Base-by-base conservation (phyloP, 1,284 basidiomycete species). In the Apiotrichum siamense region DNA sequence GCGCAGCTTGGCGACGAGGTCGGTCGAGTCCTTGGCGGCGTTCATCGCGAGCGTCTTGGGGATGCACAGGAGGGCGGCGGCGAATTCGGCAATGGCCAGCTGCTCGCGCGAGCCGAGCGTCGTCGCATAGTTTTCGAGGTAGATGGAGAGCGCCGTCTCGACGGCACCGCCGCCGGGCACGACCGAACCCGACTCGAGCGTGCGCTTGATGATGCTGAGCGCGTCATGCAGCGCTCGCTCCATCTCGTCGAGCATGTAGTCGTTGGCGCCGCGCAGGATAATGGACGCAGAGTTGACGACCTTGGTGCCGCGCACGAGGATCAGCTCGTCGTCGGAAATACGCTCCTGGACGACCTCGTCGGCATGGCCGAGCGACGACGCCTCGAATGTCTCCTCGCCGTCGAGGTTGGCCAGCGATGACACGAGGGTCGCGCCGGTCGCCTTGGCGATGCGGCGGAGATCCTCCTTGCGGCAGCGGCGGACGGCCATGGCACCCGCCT, bases 201-300 rank as follows among this genome's bases (percentile, higher is more conserved):
- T 98, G 52, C 96, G 83, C 78, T 99, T 99, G 77, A 98, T 89
- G 63, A 97, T 83, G 37, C 87, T 93, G 50, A 98, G 76, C 1
- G 89, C 88, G 74, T 99, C 96, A 72, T 99, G 96, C 62, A 99
- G 75, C 1, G 91, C 85, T 31, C 96, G 80, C 77, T 99, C 96
- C 96, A 98, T 98, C 79, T 99, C 96, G 74, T 99, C 96, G 60
- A 98, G 78, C 86, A 98, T 90, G 75, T 97, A 98, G 76, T 99
- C 96, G 75, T 98, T 99, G 35, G 96, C 96, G 50, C 96, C 96
- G 53, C 96, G 83, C 56, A 99, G 78, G 54, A 98, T 83, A 68
- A 99, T 88, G 35, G 93, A 97, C 23, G 88, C 80, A 20, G 91
- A 93, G 77, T 78, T 93, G 70, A 97, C 93, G 31, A 92, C 86